Conservation (phyloP, 495 filamentous ascomycete genomes). For the Penicillium samsonianum region DNA sequence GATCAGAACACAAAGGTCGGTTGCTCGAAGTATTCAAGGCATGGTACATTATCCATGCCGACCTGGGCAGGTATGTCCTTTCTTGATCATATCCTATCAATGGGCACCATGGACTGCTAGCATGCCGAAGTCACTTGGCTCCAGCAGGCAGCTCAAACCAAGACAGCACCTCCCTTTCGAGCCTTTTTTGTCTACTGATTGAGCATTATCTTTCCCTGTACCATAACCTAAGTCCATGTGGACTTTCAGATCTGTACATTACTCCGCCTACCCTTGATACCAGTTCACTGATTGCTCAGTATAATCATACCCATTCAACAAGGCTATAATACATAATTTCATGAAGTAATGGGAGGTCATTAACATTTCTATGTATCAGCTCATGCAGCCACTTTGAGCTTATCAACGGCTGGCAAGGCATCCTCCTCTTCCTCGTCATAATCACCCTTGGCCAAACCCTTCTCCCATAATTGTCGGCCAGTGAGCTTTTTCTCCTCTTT, state of each 20-base stretch:
- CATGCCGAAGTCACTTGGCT: not conserved
- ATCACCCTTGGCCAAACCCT: slow-evolving; percentile 71
- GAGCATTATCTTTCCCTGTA: not conserved
- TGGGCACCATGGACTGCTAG: not conserved
- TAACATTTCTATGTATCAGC: slow-evolving; percentile 20
- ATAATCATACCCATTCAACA: slow-evolving; percentile 10
- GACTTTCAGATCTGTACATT: slow-evolving; percentile 5
- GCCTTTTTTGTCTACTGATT: not conserved
- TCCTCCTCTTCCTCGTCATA: slow-evolving; percentile 69
- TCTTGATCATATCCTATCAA: not conserved
- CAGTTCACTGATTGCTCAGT: not conserved
- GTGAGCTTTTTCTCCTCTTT: slow-evolving; percentile 68
- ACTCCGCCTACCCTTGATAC: not conserved
- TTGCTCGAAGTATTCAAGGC: not conserved
- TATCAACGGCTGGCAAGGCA: slow-evolving; percentile 60
- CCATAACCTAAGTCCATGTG: not conserved
- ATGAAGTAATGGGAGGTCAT: slow-evolving; percentile 18
- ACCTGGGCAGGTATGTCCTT: not conserved
- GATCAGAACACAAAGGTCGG: not conserved
- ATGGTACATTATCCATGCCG: not conserved
- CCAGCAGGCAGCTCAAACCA: not conserved
- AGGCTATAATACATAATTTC: slow-evolving; percentile 14
- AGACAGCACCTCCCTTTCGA: not conserved
- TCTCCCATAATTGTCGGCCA: slow-evolving; percentile 82
- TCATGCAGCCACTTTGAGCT: slow-evolving; percentile 64